Base-by-base conservation (phyloP, 2,329 filamentous ascomycete genomes). In the Thielaviopsis musarum region DNA sequence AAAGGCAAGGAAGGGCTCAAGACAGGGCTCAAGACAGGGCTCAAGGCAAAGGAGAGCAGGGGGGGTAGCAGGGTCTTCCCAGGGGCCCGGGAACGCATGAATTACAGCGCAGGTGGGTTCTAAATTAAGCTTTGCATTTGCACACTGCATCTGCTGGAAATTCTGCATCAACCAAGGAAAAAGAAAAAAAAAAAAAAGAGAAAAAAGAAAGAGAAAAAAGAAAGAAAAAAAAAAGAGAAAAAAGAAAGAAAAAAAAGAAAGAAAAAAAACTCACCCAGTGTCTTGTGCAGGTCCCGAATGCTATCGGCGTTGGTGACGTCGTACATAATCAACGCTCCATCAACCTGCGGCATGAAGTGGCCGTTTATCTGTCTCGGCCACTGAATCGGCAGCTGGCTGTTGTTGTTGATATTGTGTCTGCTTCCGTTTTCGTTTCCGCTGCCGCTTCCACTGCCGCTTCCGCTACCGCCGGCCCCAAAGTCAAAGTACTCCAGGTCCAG, bases 301-400 rank as follows among this genome's bases (percentile, higher is more conserved):
- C 84, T 91, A 62, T 84, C 81, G 65, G 82, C 79, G 69, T 87
- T 85, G 70, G 83, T 87, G 52, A 94, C 86, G 77, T 96, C 88
- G 75, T 95, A 95, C 55, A 97, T 74, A 61, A 91, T 81, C 65
- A 96, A 73, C 53, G 87, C 89, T 21, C 87, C 91, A 67, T 97
- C 88, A 66, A 95, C 80, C 49, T 78, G 79, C 56, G 89, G 88
- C 62, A 88, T 77, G 62, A 84, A 80, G 63, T 83, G 77, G 62
- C 88, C 87, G 67, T 85, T 79, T 65, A 84, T 79, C 66, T 84
- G 80, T 65, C 81, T 82, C 13, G 82, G 82, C 82, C 82, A 85
- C 68, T 81, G 77, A 62, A 85, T 80, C 59, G 78, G 77, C 62
- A 78, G 76, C 59, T 74, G 71, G 34, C 34, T 41, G 34, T 10